A percentile compares a stretch with the other conserved stretches of the same genome.
These are phyloP conservation scores for Staphylotrichum longicolle DNA, from an alignment of 495 filamentous ascomycete species.

Conservation along the genomic window DNA sequence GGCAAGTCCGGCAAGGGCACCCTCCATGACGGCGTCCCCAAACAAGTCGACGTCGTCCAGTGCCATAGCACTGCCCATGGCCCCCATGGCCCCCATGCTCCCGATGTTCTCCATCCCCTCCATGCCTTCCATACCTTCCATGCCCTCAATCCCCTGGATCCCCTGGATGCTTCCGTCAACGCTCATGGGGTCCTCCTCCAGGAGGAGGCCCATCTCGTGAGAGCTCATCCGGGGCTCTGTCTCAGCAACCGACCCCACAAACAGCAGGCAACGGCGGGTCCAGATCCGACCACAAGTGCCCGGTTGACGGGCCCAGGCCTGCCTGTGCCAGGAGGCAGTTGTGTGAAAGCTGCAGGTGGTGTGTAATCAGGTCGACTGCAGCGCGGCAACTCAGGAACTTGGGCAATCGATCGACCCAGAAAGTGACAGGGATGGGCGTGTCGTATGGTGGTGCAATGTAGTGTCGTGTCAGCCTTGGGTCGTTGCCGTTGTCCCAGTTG, in stretches of 20 bases:
- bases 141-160: slow-evolving; percentile 8
- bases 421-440: too few relatives aligned
- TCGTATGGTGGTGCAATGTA: too few relatives aligned
- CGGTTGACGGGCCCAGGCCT: slow-evolving; percentile 8
- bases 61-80: slow-evolving; percentile 41
- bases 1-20: slow-evolving; percentile 50
- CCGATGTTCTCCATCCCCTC: slow-evolving; percentile 10
- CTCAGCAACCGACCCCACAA: neutral
- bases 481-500: too few relatives aligned
- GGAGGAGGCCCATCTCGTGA: slow-evolving; percentile 40
- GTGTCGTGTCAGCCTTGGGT: too few relatives aligned
- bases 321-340: too few relatives aligned
- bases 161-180: slow-evolving; percentile 9
- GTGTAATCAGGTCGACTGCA: too few relatives aligned
- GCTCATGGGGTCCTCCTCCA: slow-evolving; percentile 27
- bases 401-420: too few relatives aligned
- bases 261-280: neutral
- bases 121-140: slow-evolving; percentile 15
- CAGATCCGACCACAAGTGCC: neutral
- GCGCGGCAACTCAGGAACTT: too few relatives aligned
- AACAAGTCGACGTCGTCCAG: slow-evolving; percentile 76
- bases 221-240: slow-evolving; percentile 22
- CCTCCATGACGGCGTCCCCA: slow-evolving; percentile 58
- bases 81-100: slow-evolving; percentile 26
- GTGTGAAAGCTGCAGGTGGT: too few relatives aligned